A percentile compares a stretch with the other conserved stretches of the same genome.
Evolutionary conservation across 768 basidiomycete species (phyloP).

Genomic region (Royoungia palumana): DNA sequence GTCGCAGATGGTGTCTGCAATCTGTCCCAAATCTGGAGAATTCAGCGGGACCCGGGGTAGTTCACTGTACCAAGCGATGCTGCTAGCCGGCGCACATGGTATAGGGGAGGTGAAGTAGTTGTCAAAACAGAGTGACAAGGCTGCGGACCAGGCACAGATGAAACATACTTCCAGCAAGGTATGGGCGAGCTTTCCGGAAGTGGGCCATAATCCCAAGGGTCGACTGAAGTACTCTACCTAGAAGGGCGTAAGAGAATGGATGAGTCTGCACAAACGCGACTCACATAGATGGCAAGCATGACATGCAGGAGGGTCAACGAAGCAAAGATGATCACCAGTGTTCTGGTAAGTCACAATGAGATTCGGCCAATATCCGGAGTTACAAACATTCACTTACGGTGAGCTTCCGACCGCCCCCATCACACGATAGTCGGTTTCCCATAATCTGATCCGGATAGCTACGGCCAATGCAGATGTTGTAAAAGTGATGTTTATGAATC

Average conservation of each 20-base stretch:
- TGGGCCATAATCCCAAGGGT: constrained; percentile 89
- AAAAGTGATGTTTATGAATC: constrained; percentile 80
- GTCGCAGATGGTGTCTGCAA: constrained; percentile 65
- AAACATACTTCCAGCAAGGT: constrained; percentile 86
- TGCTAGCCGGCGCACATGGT: constrained; percentile 62
- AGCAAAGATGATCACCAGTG: constrained; percentile 82
- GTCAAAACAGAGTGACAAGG: constrained; percentile 84
- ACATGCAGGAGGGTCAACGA: constrained; percentile 82
- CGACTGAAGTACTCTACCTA: constrained; percentile 92
- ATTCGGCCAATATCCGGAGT: neutral
- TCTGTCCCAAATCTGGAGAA: constrained; percentile 34
- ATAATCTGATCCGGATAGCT: constrained; percentile 67
- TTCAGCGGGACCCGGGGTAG: constrained; percentile 43
- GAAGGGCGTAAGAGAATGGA: constrained; percentile 14
- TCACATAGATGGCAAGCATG: constrained; percentile 79
- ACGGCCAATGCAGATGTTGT: constrained; percentile 76
- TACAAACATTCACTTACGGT: constrained; percentile 48
- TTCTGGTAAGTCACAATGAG: constrained; percentile 39
- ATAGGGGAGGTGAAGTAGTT: constrained; percentile 87
- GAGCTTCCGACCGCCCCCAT: constrained; percentile 81
- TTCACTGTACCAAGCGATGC: constrained; percentile 71
- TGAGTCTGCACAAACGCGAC: constrained; percentile 26
- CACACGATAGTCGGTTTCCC: constrained; percentile 48
- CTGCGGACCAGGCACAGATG: constrained; percentile 92
- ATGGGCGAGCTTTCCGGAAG: constrained; percentile 81